phyloP scores from a whole-genome alignment of 768 basidiomycete genomes.

The Amanita exitialis region DNA sequence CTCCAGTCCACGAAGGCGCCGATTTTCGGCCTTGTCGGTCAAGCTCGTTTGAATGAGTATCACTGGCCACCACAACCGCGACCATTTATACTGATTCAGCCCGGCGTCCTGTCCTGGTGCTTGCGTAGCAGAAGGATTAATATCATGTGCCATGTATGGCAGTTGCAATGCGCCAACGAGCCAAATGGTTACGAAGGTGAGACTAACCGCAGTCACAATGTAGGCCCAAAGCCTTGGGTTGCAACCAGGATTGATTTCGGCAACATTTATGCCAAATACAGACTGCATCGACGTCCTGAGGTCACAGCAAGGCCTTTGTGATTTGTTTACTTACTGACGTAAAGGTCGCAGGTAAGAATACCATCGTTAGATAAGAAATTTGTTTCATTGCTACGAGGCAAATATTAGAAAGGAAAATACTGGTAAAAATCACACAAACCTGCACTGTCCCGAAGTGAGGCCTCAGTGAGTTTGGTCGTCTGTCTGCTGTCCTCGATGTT shows the following conservation, averaged over 20 bases:
- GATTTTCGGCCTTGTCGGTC: background rate
- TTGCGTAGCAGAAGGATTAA: background rate
- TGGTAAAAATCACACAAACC: slow-evolving; percentile 7
- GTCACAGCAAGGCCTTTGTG: background rate
- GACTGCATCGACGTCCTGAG: slow-evolving; percentile 21
- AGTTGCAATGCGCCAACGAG: slow-evolving; percentile 40
- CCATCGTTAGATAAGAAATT: slow-evolving; percentile 52
- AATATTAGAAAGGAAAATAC: background rate
- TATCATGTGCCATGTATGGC: background rate
- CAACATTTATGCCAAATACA: slow-evolving; percentile 52
- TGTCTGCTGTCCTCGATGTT: slow-evolving; percentile 36
- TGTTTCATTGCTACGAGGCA: slow-evolving; percentile 32
- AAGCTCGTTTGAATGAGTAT: slow-evolving; percentile 3
- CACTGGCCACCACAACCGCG: slow-evolving; percentile 5
- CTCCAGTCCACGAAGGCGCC: slow-evolving; percentile 1
- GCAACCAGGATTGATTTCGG: slow-evolving; percentile 27
- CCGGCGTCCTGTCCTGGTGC: background rate
- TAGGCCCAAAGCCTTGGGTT: slow-evolving; percentile 31
- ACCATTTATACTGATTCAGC: background rate
- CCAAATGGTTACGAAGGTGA: slow-evolving; percentile 45
- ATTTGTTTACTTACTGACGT: slow-evolving; percentile 25
- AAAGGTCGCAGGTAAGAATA: slow-evolving; percentile 51
- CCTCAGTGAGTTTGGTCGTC: slow-evolving; percentile 31
- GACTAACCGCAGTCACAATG: slow-evolving; percentile 28
- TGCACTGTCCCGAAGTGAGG: slow-evolving; percentile 23